These are phyloP conservation scores for Coemansia sp. DNA, from an alignment of 192 early-diverging fungal genomes.

Conservation along the genomic window DNA sequence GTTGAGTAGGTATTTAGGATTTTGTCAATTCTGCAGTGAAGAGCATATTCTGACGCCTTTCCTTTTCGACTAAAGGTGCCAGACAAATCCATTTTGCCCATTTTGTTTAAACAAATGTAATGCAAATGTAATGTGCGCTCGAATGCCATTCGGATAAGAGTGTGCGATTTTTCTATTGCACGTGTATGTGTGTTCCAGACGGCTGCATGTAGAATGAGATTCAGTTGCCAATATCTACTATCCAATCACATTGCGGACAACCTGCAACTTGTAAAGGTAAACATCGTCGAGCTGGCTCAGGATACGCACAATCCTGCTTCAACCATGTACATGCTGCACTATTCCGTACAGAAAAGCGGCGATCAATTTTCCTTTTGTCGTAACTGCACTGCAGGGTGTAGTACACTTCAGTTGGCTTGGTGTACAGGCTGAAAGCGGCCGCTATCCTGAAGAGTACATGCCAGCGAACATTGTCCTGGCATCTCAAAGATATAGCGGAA, in stretches of 20 bases:
- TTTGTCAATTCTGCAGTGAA: background rate
- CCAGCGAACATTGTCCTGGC: no score
- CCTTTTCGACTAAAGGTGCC: background rate
- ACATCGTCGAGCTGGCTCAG: background rate
- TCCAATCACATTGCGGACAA: background rate
- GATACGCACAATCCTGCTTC: background rate
- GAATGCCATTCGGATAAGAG: background rate
- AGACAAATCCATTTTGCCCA: background rate
- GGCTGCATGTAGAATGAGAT: background rate
- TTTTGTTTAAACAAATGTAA: background rate
- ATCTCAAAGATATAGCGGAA: background rate
- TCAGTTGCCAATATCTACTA: background rate
- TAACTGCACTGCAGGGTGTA: background rate
- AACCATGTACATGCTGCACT: background rate
- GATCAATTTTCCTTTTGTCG: background rate
- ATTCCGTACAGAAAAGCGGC: background rate
- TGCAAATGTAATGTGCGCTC: slow-evolving; percentile 3
- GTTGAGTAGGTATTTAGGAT: background rate
- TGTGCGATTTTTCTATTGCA: background rate
- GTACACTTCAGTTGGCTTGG: background rate
- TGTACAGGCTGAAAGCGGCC: background rate
- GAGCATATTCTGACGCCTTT: background rate
- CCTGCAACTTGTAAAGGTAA: background rate
- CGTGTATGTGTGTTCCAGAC: background rate
- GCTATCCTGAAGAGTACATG: background rate